Base-by-base conservation (phyloP, 2,329 filamentous ascomycete species). In the Aspergillus niger region DNA sequence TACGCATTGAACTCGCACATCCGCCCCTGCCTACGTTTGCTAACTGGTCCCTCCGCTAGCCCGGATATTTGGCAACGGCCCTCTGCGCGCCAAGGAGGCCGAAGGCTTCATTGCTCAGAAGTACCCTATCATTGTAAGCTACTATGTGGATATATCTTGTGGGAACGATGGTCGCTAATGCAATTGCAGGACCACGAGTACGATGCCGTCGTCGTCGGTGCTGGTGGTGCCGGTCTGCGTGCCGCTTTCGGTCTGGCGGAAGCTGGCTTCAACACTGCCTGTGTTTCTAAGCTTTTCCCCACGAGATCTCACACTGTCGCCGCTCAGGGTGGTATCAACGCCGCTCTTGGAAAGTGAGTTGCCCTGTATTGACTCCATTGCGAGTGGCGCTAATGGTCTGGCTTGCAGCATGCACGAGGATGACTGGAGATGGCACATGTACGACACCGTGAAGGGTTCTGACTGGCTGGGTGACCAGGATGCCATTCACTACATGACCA, bases 351-450 rank as follows among this genome's bases (percentile, higher is more conserved):
- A 72, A 78, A 78, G 75, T 77, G 73, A 43, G 75, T 76, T 58
- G 38, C 32, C 20, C 6, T 26, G 7, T 28, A 22, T 24, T 20
- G 20, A 39, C 26, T 55, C 41, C 30, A 32, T 41, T 6, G 50
- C 56, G 59, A 61, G 52, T 60, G n/a, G 47, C 50, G 61, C 68
- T 71, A 68, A 70, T 60, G 22, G 22, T 44, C 32, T 44, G 38
- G 15, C 47, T 26, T 59, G 66, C 60, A 97, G 96, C 83, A 97
- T 97, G 93, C 92, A 97, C 85, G 87, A 94, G 83, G 93, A 97
- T 74, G 92, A 97, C 82, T 97, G 93, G 93, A 89, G 92, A 84
- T 97, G 93, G 93, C 93, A 97, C 82, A 97, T 97, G 93, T 97
- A 97, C 84, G 93, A 97, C 79, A 97, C 93, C 47, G 93, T 97